Conservation (phyloP, 352 stramenopile genomes). For the Globisporangium cystogenes region DNA sequence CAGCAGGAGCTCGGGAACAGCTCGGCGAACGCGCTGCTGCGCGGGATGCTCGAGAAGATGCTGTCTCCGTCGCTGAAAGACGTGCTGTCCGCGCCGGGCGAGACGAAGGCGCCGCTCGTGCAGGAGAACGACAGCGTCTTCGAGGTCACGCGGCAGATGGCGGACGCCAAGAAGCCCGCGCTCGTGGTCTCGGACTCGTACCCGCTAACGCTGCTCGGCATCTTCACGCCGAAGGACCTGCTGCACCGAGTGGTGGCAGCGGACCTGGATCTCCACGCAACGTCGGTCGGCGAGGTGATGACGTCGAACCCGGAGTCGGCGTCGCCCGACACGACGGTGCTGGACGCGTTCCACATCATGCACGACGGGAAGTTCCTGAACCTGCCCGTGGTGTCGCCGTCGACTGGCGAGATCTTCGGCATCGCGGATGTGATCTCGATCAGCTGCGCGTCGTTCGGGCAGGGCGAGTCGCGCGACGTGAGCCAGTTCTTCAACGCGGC, state of each 20-base stretch:
- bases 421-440: slow-evolving; percentile 82
- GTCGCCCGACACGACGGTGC: slow-evolving; percentile 89
- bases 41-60: slow-evolving; percentile 86
- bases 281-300: slow-evolving; percentile 91
- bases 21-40: slow-evolving; percentile 51
- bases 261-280: slow-evolving; percentile 83
- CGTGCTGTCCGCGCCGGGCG: slow-evolving; percentile 51
- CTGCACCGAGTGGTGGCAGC: slow-evolving; percentile 93
- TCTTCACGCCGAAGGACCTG: slow-evolving; percentile 98
- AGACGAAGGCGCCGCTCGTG: slow-evolving; percentile 71
- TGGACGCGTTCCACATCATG: slow-evolving; percentile 98
- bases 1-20: slow-evolving; percentile 74
- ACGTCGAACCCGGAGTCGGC: slow-evolving; percentile 95
- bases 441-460: slow-evolving; percentile 64
- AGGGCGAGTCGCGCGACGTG: slow-evolving; percentile 65
- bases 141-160: slow-evolving; percentile 74
- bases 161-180: slow-evolving; percentile 67
- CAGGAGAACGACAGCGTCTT: slow-evolving; percentile 61
- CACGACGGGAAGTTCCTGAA: slow-evolving; percentile 97
- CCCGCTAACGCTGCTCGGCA: slow-evolving; percentile 86
- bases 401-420: slow-evolving; percentile 68
- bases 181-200: slow-evolving; percentile 67
- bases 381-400: slow-evolving; percentile 89
- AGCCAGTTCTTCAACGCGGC: slow-evolving; percentile 75
- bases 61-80: slow-evolving; percentile 77